Conservation (phyloP, 768 basidiomycete genomes). For the Naganishia antarctica region DNA sequence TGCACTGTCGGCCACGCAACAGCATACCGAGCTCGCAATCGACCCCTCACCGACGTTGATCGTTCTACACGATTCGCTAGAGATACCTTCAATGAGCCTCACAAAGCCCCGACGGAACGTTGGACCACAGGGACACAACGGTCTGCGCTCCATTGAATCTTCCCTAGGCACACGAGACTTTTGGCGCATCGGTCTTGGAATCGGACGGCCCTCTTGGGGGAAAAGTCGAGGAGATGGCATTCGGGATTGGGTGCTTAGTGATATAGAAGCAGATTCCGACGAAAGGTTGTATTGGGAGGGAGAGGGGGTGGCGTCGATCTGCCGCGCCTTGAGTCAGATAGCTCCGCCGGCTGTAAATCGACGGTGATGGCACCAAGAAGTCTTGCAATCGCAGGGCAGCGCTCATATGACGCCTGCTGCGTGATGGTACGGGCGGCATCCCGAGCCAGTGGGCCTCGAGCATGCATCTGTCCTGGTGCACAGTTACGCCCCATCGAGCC, state of each 20-base stretch:
- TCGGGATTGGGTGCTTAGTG: constrained; percentile 28
- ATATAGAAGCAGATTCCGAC: constrained; percentile 15
- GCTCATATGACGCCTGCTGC: too few relatives aligned
- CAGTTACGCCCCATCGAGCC: too few relatives aligned
- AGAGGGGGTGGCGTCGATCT: constrained; percentile 14
- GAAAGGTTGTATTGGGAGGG: constrained; percentile 30
- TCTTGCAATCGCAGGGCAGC: too few relatives aligned
- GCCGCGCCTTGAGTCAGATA: neutral
- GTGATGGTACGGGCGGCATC: too few relatives aligned
- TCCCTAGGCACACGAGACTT: constrained; percentile 19
- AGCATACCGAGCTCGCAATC: neutral
- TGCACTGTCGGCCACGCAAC: neutral
- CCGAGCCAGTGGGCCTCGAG: too few relatives aligned
- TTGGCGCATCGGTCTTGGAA: constrained; percentile 28
- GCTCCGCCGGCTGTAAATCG: neutral
- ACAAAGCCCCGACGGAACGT: constrained; percentile 16
- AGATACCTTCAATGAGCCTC: constrained; percentile 2
- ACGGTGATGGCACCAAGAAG: too few relatives aligned
- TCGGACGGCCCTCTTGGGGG: constrained; percentile 25
- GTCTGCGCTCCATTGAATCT: constrained; percentile 29
- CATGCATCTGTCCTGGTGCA: too few relatives aligned
- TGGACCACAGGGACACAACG: constrained; percentile 28
- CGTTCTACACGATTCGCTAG: constrained; percentile 29
- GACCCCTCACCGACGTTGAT: constrained; percentile 13
- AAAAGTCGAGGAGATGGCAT: constrained; percentile 16